These are phyloP conservation scores for Ceratopteris richardii DNA, from an alignment of 75 land plant species.

Conservation along the genomic window DNA sequence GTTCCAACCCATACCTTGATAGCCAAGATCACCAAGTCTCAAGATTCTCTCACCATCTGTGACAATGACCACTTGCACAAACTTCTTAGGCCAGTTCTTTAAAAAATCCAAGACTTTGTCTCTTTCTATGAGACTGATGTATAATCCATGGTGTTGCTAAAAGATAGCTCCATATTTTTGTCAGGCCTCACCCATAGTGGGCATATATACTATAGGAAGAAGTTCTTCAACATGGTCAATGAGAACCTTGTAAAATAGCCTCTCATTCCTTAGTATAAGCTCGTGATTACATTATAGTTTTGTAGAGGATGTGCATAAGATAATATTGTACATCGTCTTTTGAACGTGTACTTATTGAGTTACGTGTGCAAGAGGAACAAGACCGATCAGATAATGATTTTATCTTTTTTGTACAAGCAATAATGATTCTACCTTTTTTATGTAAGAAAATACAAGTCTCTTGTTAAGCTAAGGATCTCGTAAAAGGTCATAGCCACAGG, in stretches of 20 bases:
- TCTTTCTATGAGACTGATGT: conserved; percentile 76
- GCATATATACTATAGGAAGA: conserved; percentile 83
- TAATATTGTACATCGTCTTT: conserved; percentile 60
- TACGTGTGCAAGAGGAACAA: conserved; percentile 58
- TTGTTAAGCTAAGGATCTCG: conserved; percentile 84
- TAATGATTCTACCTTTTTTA: no score
- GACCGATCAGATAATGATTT: conserved; percentile 75
- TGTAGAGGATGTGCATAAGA: conserved; percentile 71
- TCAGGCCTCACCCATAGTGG: conserved; percentile 90
- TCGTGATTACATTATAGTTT: conserved; percentile 85
- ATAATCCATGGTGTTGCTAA: conserved; percentile 71
- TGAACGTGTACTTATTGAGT: conserved; percentile 83
- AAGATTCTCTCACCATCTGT: conserved; percentile 89
- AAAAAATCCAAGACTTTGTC: conserved; percentile 68
- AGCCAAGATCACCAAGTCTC: conserved; percentile 84
- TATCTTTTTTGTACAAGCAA: conserved; percentile 90
- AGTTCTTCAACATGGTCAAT: conserved; percentile 79
- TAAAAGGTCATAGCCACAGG: conserved; percentile 74
- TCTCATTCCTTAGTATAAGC: conserved; percentile 77
- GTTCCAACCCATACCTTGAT: conserved; percentile 94
- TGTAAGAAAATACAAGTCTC: conserved; percentile 76
- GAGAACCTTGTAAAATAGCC: conserved; percentile 82
- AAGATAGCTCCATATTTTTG: conserved; percentile 73
- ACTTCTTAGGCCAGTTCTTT: conserved; percentile 64
- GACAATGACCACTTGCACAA: conserved; percentile 74